These are phyloP conservation scores for Lunasporangiospora selenospora DNA, from an alignment of 192 early-diverging fungal genomes.

Conservation along the genomic window DNA sequence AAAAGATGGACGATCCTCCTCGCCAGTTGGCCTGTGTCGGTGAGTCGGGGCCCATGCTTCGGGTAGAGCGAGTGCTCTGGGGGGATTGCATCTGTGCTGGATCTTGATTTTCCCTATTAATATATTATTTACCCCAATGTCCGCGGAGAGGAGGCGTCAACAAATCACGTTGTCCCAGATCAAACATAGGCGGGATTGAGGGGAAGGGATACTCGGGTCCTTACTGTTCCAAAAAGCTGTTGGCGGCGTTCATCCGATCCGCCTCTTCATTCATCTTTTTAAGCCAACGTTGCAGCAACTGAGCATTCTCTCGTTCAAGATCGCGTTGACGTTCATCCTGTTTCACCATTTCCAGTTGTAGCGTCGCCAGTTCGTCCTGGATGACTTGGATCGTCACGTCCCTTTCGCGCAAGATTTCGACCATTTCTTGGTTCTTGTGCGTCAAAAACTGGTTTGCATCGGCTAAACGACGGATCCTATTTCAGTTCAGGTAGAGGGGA, in stretches of 20 bases:
- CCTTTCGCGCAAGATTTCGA: slow-evolving; percentile 77
- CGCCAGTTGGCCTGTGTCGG: slow-evolving; percentile 43
- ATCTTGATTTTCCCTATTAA: no score
- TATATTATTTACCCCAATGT: no score
- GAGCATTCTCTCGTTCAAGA: slow-evolving; percentile 83
- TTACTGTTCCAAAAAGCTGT: slow-evolving; percentile 85
- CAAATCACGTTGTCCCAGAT: no score
- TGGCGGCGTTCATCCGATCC: slow-evolving; percentile 92
- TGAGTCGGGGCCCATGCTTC: slow-evolving; percentile 34
- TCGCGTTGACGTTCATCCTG: slow-evolving; percentile 68
- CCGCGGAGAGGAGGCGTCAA: no score
- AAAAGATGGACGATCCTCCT: slow-evolving; percentile 34
- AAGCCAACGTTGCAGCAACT: slow-evolving; percentile 91
- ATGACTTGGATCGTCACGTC: slow-evolving; percentile 91
- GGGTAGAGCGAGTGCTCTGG: slow-evolving; percentile 31
- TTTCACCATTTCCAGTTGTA: slow-evolving; percentile 90
- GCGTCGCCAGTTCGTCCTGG: slow-evolving; percentile 89
- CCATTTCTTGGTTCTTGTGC: slow-evolving; percentile 45
- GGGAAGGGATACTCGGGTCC: neutral
- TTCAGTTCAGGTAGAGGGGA: neutral
- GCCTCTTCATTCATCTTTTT: slow-evolving; percentile 91
- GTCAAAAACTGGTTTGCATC: slow-evolving; percentile 33
- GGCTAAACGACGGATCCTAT: slow-evolving; percentile 49
- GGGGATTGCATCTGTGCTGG: slow-evolving; percentile 18
- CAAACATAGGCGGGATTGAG: neutral